These are phyloP conservation scores for Xylariaceae sp. DNA, from an alignment of 2,329 filamentous ascomycete genomes.

Conservation along the genomic window DNA sequence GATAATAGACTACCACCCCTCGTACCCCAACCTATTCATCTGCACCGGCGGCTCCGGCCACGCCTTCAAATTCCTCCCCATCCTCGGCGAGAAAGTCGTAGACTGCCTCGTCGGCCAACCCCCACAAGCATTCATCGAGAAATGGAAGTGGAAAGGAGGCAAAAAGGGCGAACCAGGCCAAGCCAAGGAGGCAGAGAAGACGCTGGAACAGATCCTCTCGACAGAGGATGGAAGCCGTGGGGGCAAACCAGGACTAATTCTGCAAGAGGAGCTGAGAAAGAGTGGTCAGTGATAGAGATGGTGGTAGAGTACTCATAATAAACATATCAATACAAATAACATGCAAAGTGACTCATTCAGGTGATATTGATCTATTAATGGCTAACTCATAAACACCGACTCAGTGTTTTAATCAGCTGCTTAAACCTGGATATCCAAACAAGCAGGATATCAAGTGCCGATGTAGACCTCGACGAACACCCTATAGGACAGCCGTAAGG, in stretches of 20 bases:
- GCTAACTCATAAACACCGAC: neutral
- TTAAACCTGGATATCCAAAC: no score
- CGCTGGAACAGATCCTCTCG: conserved; percentile 37
- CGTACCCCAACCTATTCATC: conserved; percentile 56
- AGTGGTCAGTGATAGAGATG: neutral
- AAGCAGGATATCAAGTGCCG: no score
- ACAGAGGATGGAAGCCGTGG: conserved; percentile 56
- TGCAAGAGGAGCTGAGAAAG: conserved; percentile 35
- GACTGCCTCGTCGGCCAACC: conserved; percentile 51
- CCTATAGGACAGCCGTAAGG: no score
- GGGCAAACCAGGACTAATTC: conserved; percentile 44
- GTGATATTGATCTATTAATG: neutral
- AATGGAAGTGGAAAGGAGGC: conserved; percentile 63
- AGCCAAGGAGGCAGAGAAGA: conserved; percentile 38
- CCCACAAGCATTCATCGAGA: conserved; percentile 50
- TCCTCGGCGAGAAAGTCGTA: conserved; percentile 60
- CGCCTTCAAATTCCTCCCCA: conserved; percentile 67
- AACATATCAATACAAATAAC: neutral
- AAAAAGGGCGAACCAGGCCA: conserved; percentile 38
- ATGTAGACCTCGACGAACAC: no score
- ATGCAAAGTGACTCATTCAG: neutral
- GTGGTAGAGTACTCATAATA: neutral
- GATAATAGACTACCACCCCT: conserved; percentile 67
- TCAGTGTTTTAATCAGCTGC: no score
- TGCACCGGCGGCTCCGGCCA: conserved; percentile 64